These are phyloP conservation scores for Daldinia bambusicola DNA, from an alignment of 495 filamentous ascomycete genomes.

Conservation along the genomic window DNA sequence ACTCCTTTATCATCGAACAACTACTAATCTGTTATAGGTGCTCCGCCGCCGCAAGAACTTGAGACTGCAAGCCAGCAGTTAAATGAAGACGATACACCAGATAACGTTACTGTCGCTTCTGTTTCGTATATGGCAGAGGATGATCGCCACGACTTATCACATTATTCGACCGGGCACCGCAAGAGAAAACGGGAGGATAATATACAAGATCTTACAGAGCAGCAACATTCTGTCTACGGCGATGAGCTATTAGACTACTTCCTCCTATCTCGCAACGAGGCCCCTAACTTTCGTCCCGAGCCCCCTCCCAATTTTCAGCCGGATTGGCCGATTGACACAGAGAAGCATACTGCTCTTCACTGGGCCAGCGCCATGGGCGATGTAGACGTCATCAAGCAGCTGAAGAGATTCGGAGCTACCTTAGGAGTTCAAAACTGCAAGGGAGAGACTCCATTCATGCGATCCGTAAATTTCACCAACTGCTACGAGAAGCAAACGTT, in stretches of 20 bases:
- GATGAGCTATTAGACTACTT: constrained; percentile 96
- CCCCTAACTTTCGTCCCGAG: constrained; percentile 73
- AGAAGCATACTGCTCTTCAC: constrained; percentile 88
- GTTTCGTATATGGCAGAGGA: constrained; percentile 86
- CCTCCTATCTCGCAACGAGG: constrained; percentile 77
- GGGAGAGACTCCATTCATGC: constrained; percentile 93
- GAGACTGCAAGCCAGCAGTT: constrained; percentile 65
- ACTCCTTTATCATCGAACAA: constrained; percentile 19
- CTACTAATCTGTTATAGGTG: constrained; percentile 45
- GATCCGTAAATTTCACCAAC: constrained; percentile 95
- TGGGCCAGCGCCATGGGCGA: constrained; percentile 99
- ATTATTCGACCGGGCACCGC: constrained; percentile 72
- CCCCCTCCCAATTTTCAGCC: constrained; percentile 86
- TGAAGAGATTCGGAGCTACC: constrained; percentile 79
- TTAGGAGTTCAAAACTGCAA: constrained; percentile 73
- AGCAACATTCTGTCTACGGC: constrained; percentile 86
- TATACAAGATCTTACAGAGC: constrained; percentile 73
- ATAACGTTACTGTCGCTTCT: constrained; percentile 80
- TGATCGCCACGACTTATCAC: constrained; percentile 73
- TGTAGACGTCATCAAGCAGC: constrained; percentile 84
- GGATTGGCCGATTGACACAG: constrained; percentile 87
- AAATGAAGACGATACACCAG: constrained; percentile 82
- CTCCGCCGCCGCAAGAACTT: constrained; percentile 49
- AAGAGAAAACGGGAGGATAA: constrained; percentile 82
- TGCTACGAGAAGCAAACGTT: constrained; percentile 92